Percentiles rank a stretch among this genome's conserved stretches.
phyloP scores from a whole-genome alignment of 2,329 filamentous ascomycete species.

The Hymenoscyphus infarciens region DNA sequence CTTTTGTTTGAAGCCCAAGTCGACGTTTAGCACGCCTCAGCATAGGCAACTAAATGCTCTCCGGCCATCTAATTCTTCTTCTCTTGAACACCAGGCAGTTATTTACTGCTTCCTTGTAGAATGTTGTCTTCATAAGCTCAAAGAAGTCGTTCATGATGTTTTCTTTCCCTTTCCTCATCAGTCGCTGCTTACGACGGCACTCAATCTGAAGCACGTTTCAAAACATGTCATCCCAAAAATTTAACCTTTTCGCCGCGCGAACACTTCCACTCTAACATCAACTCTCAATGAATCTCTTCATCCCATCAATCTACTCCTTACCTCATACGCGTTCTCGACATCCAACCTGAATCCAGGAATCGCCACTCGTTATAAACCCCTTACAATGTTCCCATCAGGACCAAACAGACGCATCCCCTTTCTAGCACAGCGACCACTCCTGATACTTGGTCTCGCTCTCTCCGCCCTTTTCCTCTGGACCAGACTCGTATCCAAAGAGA shows the following conservation, averaged over 20 bases:
- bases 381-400: not conserved
- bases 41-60: not conserved
- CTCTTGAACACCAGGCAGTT: no score
- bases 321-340: not conserved
- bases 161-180: not conserved
- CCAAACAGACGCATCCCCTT: not conserved
- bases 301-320: not conserved
- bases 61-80: not conserved
- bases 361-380: not conserved
- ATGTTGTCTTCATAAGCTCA: no score
- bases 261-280: not conserved
- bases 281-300: not conserved
- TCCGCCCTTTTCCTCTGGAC: conserved; percentile 18
- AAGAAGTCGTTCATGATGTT: not conserved
- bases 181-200: not conserved
- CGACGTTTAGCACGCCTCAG: not conserved
- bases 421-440: not conserved
- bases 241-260: not conserved
- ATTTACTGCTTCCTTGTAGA: no score
- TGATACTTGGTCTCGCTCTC: conserved; percentile 22
- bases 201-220: not conserved
- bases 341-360: not conserved
- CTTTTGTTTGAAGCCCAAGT: not conserved
- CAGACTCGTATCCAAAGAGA: not conserved
- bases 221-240: not conserved